Conservation (phyloP, 2,329 filamentous ascomycete species). For the Stagonosporopsis chrysanthemi region DNA sequence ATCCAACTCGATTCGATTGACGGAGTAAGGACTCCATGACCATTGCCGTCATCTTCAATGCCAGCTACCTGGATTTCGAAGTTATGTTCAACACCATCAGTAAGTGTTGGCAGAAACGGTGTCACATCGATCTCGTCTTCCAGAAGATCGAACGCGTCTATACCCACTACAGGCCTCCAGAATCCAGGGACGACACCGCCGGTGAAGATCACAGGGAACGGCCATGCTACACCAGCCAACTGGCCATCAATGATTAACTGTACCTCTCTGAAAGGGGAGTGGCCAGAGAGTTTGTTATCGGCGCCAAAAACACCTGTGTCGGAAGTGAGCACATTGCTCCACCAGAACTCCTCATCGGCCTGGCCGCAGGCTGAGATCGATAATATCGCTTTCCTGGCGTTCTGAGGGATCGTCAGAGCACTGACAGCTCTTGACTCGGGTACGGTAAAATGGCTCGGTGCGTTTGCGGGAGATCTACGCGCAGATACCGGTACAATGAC, state of each 20-base stretch:
- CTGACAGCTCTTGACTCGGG: constrained; percentile 69
- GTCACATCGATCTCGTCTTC: constrained; percentile 86
- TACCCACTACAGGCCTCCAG: constrained; percentile 79
- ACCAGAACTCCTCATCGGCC: constrained; percentile 83
- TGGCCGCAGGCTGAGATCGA: constrained; percentile 82
- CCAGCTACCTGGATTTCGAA: constrained; percentile 74
- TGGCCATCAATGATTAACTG: constrained; percentile 77
- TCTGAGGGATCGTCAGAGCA: constrained; percentile 68
- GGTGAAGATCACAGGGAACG: constrained; percentile 83
- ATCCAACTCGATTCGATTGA: constrained; percentile 74
- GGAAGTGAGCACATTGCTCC: constrained; percentile 74
- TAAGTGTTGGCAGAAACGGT: constrained; percentile 74
- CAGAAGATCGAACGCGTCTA: constrained; percentile 78
- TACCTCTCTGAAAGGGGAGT: constrained; percentile 78
- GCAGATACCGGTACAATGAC: constrained; percentile 72
- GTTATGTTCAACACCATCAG: constrained; percentile 68
- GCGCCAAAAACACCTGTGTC: constrained; percentile 66
- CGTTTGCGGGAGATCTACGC: constrained; percentile 57
- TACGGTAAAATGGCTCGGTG: constrained; percentile 71
- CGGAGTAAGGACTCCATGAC: constrained; percentile 58
- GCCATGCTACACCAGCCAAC: constrained; percentile 79
- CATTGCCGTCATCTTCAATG: constrained; percentile 64
- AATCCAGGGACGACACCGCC: constrained; percentile 79
- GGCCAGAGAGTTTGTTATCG: constrained; percentile 68
- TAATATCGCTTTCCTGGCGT: constrained; percentile 73